Percentiles rank a stretch among this genome's conserved stretches.
These are phyloP conservation scores for Leptographium wingfieldii DNA, from an alignment of 2,329 filamentous ascomycete genomes.

Conservation along the genomic window DNA sequence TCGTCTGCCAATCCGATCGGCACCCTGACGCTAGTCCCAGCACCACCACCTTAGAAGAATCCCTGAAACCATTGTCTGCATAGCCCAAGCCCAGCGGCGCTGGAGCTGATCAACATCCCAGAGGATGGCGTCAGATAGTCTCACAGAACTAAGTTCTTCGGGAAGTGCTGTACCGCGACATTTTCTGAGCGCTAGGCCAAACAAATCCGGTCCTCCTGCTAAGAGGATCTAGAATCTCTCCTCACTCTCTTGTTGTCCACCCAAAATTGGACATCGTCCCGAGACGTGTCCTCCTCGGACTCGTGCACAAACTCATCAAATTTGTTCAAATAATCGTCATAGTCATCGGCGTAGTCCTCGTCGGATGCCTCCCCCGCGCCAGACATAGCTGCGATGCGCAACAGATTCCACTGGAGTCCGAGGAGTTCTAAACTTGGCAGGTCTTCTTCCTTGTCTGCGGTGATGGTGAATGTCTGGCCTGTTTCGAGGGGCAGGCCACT, in stretches of 20 bases:
- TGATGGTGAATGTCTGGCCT: background rate
- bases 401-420: background rate
- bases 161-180: background rate
- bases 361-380: background rate
- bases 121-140: background rate
- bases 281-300: background rate
- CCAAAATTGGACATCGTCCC: background rate
- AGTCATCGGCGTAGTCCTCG: background rate
- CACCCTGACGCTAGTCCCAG: background rate
- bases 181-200: background rate
- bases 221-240: background rate
- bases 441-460: background rate
- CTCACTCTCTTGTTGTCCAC: background rate
- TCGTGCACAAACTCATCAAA: background rate
- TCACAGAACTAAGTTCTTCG: background rate
- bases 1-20: background rate
- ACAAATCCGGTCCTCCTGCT: background rate
- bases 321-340: background rate
- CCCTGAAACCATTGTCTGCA: too few species aligned
- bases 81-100: background rate
- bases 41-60: constrained; percentile 13
- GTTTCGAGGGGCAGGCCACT: background rate
- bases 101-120: background rate
- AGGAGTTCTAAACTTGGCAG: background rate
- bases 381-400: background rate